Evolutionary conservation across 768 basidiomycete species (phyloP), one percentile per base, ranked within the genome.

Genomic region (Rhodotorula toruloides): DNA sequence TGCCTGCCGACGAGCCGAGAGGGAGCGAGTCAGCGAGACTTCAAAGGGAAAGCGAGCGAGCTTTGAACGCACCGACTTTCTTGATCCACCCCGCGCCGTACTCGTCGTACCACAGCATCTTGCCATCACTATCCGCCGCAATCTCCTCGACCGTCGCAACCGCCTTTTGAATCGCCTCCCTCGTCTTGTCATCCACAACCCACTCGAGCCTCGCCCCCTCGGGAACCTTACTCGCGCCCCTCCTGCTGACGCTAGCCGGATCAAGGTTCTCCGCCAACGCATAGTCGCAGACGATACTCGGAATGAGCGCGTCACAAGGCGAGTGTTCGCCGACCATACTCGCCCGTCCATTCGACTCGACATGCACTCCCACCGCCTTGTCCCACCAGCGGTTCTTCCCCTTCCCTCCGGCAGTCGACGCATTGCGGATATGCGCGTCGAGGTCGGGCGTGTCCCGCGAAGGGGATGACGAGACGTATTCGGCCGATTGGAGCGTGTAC

Each of bases 31-130:
- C 21, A 40, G 43, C 39, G 29, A n/a, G n/a, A n/a, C n/a, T n/a
- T n/a, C n/a, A n/a, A n/a, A n/a, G n/a, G n/a, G n/a, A n/a, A n/a
- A n/a, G n/a, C n/a, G n/a, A n/a, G n/a, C n/a, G n/a, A n/a, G n/a
- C n/a, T n/a, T n/a, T n/a, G n/a, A 32, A 80, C 85, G 62, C 69
- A 90, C 91, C 86, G 48, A 81, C 71, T 58, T 77, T 79, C 77
- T 88, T 87, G 72, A 96, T 92, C 89, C 92, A 94, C 44, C 90
- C 86, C 2, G 85, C 81, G 9, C 92, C 92, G 76, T 87, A 94
- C 39, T 85, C 85, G 43, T 82, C 80, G 75, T 91, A 94, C 83
- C 87, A 89, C 40, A 92, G 79, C 58, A 89, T 85, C 63, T 85
- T 86, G 61, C 86, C 84, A 72, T 98, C 92, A 13, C 91, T 93